Base-by-base conservation (phyloP, 225 moss, liverwort and hornwort species). In the Takakia lepidozioides region DNA sequence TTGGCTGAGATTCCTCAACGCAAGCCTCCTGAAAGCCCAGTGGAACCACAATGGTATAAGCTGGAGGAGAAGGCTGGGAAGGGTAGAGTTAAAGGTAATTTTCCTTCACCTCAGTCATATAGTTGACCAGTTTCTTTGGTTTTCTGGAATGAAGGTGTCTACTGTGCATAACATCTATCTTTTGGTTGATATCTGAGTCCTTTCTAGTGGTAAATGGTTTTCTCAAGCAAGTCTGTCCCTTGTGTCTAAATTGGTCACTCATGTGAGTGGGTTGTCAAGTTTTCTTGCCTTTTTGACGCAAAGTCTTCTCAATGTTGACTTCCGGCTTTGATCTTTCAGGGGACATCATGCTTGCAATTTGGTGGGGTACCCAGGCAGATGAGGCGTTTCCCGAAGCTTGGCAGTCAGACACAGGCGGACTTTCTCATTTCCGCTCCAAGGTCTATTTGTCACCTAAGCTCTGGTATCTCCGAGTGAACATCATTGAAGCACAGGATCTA, bases 281-380 rank as follows among this genome's bases (percentile, higher is more conserved):
- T n/a, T n/a, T n/a, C n/a, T n/a, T n/a, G n/a, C n/a, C n/a, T n/a
- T n/a, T n/a, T n/a, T n/a, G n/a, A n/a, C n/a, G n/a, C n/a, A n/a
- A n/a, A n/a, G n/a, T n/a, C n/a, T n/a, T n/a, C n/a, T n/a, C n/a
- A n/a, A n/a, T n/a, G n/a, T n/a, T n/a, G n/a, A n/a, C n/a, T n/a
- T n/a, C n/a, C n/a, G n/a, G n/a, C 20, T 14, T 20, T 21, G 4
- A 10, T 35, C 41, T 42, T 52, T 38, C 74, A 98, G 98, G 98
- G 51, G 91, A 98, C 7, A 72, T 91, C 29, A 85, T 87, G 98
- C 62, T 98, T 22, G 70, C 98, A 19, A 74, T 98, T 4, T 98
- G 98, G 98, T 78, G 91, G 91, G 98, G 91, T 27, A 80, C 85
- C 24, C 98, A 98, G 59, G 98, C 98, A 5, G 98, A 98, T 24